A percentile compares a stretch with the other conserved stretches of the same genome.
phyloP scores from a whole-genome alignment of 2,329 filamentous ascomycete genomes.

The Hyphodiscus sp. region DNA sequence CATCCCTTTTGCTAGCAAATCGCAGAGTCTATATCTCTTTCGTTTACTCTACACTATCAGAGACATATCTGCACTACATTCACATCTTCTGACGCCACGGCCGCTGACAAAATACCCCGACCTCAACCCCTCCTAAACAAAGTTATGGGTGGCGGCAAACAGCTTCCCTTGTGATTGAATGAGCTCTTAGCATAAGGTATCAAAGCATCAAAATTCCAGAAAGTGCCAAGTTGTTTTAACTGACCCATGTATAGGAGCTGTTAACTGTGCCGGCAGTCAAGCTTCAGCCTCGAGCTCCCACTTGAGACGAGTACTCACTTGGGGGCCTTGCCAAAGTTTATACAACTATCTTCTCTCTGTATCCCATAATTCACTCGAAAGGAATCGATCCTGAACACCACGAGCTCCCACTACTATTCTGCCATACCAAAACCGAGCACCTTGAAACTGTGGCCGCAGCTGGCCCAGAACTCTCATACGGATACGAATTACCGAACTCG shows the following conservation, averaged over 20 bases:
- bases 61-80: not conserved
- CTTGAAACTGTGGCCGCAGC: too few species aligned
- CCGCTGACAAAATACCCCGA: conserved; percentile 2
- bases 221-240: not conserved
- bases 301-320: not conserved
- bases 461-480: not conserved
- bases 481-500: not conserved
- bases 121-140: not conserved
- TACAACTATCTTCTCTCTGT: not conserved
- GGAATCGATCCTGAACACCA: not conserved
- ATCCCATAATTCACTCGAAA: not conserved
- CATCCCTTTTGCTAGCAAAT: not conserved
- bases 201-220: not conserved
- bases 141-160: not conserved
- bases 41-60: not conserved
- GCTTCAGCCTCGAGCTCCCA: not conserved
- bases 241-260: not conserved
- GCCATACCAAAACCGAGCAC: not conserved
- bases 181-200: not conserved
- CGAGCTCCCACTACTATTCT: not conserved
- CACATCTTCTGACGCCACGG: not conserved
- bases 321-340: not conserved
- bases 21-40: not conserved
- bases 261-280: not conserved
- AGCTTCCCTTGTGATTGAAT: not conserved